Conservation (phyloP, 345 rosid genomes). For the Syzygium oleosum region DNA sequence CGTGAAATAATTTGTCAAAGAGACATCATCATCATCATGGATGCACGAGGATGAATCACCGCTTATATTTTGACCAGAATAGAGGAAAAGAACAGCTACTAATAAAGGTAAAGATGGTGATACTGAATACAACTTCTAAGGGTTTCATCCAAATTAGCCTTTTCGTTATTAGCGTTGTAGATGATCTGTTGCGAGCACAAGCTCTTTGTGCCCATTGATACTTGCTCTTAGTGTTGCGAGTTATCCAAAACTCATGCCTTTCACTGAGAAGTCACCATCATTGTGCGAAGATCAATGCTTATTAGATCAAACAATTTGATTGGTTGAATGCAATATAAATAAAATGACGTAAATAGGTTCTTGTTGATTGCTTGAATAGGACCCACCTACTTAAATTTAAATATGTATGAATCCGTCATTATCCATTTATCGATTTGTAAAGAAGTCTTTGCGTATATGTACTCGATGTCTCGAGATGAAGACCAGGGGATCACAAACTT, state of each 20-base stretch:
- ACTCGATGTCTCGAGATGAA: not conserved
- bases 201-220: not conserved
- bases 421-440: not conserved
- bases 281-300: not conserved
- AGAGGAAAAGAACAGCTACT: not conserved
- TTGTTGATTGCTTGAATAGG: not conserved
- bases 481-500: not conserved
- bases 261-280: not conserved
- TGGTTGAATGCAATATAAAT: not conserved
- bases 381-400: not conserved
- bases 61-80: not conserved
- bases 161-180: not conserved
- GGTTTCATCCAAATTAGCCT: not conserved
- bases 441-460: not conserved
- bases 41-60: not conserved
- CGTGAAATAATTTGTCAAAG: not conserved
- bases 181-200: not conserved
- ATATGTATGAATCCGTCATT: not conserved
- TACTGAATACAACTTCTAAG: not conserved
- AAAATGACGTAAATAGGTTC: not conserved
- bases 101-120: not conserved
- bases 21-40: rapidly evolving
- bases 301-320: not conserved
- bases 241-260: not conserved
- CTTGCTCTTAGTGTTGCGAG: not conserved